phyloP scores from a whole-genome alignment of 192 early-diverging fungal genomes.

The Coemansia reversa region DNA sequence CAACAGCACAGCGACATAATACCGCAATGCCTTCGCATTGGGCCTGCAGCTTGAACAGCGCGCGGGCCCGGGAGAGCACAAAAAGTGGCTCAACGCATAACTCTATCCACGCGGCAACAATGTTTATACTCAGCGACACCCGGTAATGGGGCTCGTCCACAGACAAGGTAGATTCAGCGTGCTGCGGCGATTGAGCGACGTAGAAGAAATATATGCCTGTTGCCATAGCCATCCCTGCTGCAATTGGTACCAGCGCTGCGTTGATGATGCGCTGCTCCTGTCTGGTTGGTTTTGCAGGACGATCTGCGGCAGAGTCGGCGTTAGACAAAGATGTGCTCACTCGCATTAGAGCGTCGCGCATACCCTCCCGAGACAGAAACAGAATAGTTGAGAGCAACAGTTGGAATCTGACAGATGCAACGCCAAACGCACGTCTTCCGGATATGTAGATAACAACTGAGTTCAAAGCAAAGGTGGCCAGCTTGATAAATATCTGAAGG shows the following conservation, averaged over 20 bases:
- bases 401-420: conserved; percentile 82
- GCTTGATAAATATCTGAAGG: conserved; percentile 70
- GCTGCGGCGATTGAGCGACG: background rate
- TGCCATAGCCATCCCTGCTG: conserved; percentile 41
- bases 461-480: conserved; percentile 82
- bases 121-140: conserved; percentile 63
- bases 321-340: conserved; percentile 21
- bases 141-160: conserved; percentile 53
- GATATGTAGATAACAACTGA: conserved; percentile 73
- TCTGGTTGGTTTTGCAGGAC: conserved; percentile 9
- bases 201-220: conserved; percentile 56
- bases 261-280: conserved; percentile 44
- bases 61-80: conserved; percentile 64
- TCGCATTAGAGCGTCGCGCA: conserved; percentile 71
- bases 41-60: conserved; percentile 78
- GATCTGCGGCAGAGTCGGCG: background rate
- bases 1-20: conserved; percentile 66
- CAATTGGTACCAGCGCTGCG: conserved; percentile 52
- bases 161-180: conserved; percentile 10
- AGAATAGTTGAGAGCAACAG: conserved; percentile 84
- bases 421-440: conserved; percentile 71
- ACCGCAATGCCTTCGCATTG: conserved; percentile 82
- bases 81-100: conserved; percentile 84
- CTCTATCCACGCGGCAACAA: conserved; percentile 77
- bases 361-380: conserved; percentile 85